Conservation (phyloP, 345 rosid genomes). For the Brassica incana region DNA sequence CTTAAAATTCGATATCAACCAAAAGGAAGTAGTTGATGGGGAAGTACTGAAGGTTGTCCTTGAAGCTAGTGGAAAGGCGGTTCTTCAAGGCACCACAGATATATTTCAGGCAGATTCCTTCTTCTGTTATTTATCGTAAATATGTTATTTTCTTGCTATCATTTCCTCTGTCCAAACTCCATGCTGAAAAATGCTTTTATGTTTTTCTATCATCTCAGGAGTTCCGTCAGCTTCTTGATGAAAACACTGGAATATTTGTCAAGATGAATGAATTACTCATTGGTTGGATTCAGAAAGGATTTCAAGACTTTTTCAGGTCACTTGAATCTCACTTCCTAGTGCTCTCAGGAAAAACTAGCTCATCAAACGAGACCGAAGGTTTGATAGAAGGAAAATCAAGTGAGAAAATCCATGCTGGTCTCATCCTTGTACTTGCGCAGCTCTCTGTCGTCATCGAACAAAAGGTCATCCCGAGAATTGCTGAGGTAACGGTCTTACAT, state of each 20-base stretch:
- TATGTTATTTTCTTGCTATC: neutral
- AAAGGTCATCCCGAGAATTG: conserved; percentile 76
- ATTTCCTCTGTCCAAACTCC: conserved; percentile 5
- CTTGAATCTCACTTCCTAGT: conserved; percentile 62
- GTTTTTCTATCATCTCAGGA: conserved; percentile 49
- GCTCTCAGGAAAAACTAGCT: conserved; percentile 76
- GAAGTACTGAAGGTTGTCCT: conserved; percentile 59
- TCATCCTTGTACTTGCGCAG: conserved; percentile 86
- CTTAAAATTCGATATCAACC: conserved; percentile 46
- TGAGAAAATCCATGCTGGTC: conserved; percentile 66
- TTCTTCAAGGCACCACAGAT: conserved; percentile 88
- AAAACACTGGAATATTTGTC: conserved; percentile 56
- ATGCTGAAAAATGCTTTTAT: conserved; percentile 5
- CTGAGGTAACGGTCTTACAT: conserved; percentile 64
- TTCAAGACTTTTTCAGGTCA: conserved; percentile 79
- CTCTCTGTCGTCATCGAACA: conserved; percentile 85
- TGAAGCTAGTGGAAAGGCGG: conserved; percentile 70
- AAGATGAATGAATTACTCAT: conserved; percentile 62
- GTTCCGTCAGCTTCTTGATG: conserved; percentile 80
- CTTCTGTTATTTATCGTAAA: conserved; percentile 5
- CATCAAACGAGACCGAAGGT: conserved; percentile 50
- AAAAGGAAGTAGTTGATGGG: conserved; percentile 64
- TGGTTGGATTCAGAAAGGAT: conserved; percentile 92
- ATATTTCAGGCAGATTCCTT: conserved; percentile 60
- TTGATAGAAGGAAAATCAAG: conserved; percentile 48